Conservation (phyloP, 768 basidiomycete species). For the Suillus hirtellus region DNA sequence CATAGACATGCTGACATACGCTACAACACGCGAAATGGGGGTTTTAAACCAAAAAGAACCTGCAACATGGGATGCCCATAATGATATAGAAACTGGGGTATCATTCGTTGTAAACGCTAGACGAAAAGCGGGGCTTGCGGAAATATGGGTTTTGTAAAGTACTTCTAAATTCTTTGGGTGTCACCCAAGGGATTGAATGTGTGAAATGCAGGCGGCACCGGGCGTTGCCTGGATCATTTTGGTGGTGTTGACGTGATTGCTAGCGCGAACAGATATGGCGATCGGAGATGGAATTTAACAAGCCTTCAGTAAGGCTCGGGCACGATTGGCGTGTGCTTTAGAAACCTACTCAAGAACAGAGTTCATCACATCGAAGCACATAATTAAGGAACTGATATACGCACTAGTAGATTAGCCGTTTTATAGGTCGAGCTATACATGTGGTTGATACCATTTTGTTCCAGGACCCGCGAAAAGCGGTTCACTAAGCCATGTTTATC, state of each 20-base stretch:
- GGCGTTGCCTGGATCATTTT: constrained; percentile 4
- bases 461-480: constrained; percentile 71
- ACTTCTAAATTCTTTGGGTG: constrained; percentile 3
- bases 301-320: constrained; percentile 55
- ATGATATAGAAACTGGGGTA: constrained; percentile 7
- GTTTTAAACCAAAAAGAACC: neutral
- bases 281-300: constrained; percentile 42
- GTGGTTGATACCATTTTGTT: constrained; percentile 74
- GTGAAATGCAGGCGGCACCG: constrained; percentile 7
- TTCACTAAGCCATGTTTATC: constrained; percentile 81
- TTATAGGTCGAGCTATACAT: constrained; percentile 86
- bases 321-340: constrained; percentile 56
- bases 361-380: neutral
- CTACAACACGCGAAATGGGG: neutral
- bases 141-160: constrained; percentile 4
- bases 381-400: constrained; percentile 17
- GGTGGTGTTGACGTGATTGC: neutral
- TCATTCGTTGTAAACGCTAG: neutral
- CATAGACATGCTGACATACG: neutral
- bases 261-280: neutral
- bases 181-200: neutral
- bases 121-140: neutral
- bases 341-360: constrained; percentile 43
- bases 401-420: constrained; percentile 75
- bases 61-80: neutral